A percentile compares a stretch with the other conserved stretches of the same genome.
Conservation (phyloP, 768 basidiomycete genomes). For the Auriscalpium vulgare region DNA sequence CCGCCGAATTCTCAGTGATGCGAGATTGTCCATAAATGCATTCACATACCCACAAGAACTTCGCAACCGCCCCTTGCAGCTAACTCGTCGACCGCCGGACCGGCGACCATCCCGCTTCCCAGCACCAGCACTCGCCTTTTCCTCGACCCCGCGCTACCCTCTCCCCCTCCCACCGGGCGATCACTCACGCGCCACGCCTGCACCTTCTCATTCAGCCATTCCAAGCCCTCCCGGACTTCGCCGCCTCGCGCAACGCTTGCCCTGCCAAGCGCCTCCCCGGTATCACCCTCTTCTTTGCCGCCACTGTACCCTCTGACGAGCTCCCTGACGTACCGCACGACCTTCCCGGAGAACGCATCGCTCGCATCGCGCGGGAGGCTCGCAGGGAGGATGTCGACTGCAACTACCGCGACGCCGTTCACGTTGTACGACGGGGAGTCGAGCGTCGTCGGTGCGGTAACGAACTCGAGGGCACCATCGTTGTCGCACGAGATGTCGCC, state of each 20-base stretch:
- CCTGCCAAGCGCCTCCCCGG: slow-evolving; percentile 40
- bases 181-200: slow-evolving; percentile 28
- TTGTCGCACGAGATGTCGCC: slow-evolving; percentile 90
- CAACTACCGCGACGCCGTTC: slow-evolving; percentile 69
- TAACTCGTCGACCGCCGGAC: slow-evolving; percentile 76
- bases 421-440: slow-evolving; percentile 66
- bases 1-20: background rate
- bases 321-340: slow-evolving; percentile 61
- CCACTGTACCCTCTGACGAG: slow-evolving; percentile 37
- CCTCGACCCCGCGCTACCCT: slow-evolving; percentile 6
- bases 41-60: slow-evolving; percentile 65
- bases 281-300: slow-evolving; percentile 20
- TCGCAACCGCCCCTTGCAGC: slow-evolving; percentile 53
- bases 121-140: slow-evolving; percentile 72
- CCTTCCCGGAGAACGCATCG: slow-evolving; percentile 56
- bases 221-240: slow-evolving; percentile 40
- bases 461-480: slow-evolving; percentile 84
- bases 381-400: slow-evolving; percentile 86
- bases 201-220: slow-evolving; percentile 52
- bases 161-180: background rate
- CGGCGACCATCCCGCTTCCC: slow-evolving; percentile 94
- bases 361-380: slow-evolving; percentile 80
- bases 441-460: slow-evolving; percentile 70
- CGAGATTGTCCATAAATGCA: background rate
- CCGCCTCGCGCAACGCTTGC: slow-evolving; percentile 69